phyloP scores from a whole-genome alignment of 495 filamentous ascomycete species.

The Hypoxylon crocopeplum region DNA sequence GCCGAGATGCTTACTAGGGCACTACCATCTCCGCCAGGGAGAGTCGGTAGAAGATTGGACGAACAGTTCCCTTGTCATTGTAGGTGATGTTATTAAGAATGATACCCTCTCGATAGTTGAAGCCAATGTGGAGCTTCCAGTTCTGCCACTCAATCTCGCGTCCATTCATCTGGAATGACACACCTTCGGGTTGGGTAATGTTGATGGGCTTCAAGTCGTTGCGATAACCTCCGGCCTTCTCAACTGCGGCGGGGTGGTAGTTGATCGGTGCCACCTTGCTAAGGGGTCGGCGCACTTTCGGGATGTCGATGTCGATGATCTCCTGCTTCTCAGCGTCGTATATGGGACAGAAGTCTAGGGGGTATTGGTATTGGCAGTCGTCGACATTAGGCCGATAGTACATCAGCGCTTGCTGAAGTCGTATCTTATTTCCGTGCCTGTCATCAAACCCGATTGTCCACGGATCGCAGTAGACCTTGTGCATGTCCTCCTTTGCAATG shows the following conservation, averaged over 20 bases:
- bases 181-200: constrained; percentile 93
- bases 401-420: constrained; percentile 93
- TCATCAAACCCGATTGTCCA: constrained; percentile 98
- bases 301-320: constrained; percentile 90
- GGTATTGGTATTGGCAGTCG: constrained; percentile 89
- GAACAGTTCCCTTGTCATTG: constrained; percentile 82
- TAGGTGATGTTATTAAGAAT: constrained; percentile 90
- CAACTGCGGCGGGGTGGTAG: constrained; percentile 77
- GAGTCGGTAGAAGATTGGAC: constrained; percentile 88
- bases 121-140: constrained; percentile 92
- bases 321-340: constrained; percentile 82
- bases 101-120: constrained; percentile 95
- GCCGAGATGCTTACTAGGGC: constrained; percentile 64
- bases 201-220: constrained; percentile 89
- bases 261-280: constrained; percentile 79
- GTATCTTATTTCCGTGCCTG: constrained; percentile 79
- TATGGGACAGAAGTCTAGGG: constrained; percentile 94
- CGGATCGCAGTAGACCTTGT: constrained; percentile 87
- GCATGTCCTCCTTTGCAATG: constrained; percentile 85
- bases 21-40: constrained; percentile 97
- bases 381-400: constrained; percentile 91
- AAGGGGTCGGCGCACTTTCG: constrained; percentile 76
- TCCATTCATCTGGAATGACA: constrained; percentile 85
- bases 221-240: constrained; percentile 77
- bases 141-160: constrained; percentile 90